These are phyloP conservation scores for Globisporangium irregulare DNA, from an alignment of 352 stramenopile genomes.

Conservation along the genomic window DNA sequence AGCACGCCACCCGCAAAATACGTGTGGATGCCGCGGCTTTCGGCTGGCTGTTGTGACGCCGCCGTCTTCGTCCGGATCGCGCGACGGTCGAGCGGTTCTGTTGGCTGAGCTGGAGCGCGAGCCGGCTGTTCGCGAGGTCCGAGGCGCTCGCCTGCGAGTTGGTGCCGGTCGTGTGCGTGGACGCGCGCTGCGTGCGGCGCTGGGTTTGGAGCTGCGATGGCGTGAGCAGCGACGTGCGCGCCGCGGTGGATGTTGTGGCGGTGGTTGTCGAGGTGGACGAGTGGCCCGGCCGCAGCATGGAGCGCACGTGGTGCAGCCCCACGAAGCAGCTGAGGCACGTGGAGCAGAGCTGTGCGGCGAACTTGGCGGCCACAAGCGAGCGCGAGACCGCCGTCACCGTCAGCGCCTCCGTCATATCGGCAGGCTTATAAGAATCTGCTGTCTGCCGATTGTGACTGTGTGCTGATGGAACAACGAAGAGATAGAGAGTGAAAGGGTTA, in stretches of 20 bases:
- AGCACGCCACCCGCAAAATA: conserved; percentile 65
- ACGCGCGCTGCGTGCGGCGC: conserved; percentile 12
- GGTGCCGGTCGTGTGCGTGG: conserved; percentile 19
- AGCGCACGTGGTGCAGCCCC: conserved; percentile 42
- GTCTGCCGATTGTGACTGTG: not conserved
- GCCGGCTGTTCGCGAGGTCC: conserved; percentile 25
- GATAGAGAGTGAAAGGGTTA: not conserved
- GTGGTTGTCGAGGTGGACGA: conserved; percentile 8
- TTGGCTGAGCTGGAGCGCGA: conserved; percentile 12
- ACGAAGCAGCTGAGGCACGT: conserved; percentile 68
- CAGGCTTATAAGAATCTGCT: conserved; percentile 2
- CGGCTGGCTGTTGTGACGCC: conserved; percentile 32
- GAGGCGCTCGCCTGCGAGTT: conserved; percentile 32
- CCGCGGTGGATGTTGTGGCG: not conserved
- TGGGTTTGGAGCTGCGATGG: conserved; percentile 9
- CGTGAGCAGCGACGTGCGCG: conserved; percentile 6
- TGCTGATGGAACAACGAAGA: not conserved
- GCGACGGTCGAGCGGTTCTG: conserved; percentile 13
- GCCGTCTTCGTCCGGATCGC: conserved; percentile 20
- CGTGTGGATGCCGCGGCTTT: conserved; percentile 55
- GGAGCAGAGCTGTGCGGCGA: conserved; percentile 65
- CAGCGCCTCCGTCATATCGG: not conserved
- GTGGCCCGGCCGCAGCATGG: conserved; percentile 8
- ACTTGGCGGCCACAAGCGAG: conserved; percentile 53
- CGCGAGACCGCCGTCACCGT: conserved; percentile 7